Conservation (phyloP, 1,284 basidiomycete species). For the Marasmius tenuissimus region DNA sequence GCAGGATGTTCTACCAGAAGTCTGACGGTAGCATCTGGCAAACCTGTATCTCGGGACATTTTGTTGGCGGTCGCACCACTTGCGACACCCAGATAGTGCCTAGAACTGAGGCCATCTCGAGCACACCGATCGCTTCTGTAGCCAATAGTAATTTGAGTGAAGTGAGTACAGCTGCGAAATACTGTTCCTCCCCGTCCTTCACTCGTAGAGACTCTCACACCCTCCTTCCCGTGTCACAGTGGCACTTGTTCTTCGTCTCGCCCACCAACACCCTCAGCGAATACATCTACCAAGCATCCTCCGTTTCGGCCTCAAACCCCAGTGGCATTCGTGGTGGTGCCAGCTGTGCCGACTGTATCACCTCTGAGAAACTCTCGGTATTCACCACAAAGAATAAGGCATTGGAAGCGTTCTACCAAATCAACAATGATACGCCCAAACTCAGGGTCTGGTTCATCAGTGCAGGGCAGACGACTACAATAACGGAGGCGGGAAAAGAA, state of each 20-base stretch:
- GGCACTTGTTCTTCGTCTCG: constrained; percentile 5
- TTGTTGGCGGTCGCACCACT: not conserved
- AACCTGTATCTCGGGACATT: constrained; percentile 3
- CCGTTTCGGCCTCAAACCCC: not conserved
- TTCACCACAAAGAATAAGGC: not conserved
- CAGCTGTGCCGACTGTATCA: not conserved
- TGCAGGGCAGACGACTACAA: not conserved
- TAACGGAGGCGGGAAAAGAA: not conserved
- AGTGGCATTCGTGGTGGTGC: constrained; percentile 4
- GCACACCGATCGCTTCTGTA: not conserved
- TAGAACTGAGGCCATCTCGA: not conserved
- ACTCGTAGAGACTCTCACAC: no score
- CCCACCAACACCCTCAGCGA: constrained; percentile 2
- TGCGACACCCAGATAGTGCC: constrained; percentile 3
- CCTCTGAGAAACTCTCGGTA: not conserved
- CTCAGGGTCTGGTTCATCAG: not conserved
- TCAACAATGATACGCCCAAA: not conserved
- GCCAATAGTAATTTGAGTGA: not conserved
- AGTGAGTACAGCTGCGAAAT: not conserved
- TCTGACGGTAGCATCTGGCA: constrained; percentile 1
- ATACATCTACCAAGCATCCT: constrained; percentile 1
- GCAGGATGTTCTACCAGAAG: constrained; percentile 1
- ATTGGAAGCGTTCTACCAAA: not conserved
- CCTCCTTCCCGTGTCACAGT: not conserved
- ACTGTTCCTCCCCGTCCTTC: not conserved